phyloP scores from a whole-genome alignment of 805 yeast species.

The Diddensiella santjacobensis region DNA sequence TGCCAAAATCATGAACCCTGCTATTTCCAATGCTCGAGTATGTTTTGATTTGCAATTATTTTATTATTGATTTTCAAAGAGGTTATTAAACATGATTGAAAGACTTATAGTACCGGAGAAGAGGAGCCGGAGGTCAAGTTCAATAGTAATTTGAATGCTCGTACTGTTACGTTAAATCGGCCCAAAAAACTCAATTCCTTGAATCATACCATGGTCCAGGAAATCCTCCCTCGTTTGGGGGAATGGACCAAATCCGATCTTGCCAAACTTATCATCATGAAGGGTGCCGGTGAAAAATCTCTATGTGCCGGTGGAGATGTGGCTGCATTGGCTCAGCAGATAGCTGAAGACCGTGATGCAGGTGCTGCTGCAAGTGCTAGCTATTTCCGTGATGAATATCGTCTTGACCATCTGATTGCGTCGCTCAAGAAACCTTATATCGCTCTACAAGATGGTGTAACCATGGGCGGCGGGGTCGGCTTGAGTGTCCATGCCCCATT shows the following conservation, averaged over 20 bases:
- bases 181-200: slow-evolving; percentile 82
- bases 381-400: slow-evolving; percentile 78
- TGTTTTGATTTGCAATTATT: background rate
- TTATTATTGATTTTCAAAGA: no score
- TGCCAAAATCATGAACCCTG: slow-evolving; percentile 30
- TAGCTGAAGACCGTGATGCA: slow-evolving; percentile 36
- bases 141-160: slow-evolving; percentile 56
- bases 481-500: slow-evolving; percentile 86
- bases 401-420: slow-evolving; percentile 71
- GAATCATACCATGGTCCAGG: slow-evolving; percentile 66
- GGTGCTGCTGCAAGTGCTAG: slow-evolving; percentile 54
- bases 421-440: slow-evolving; percentile 85
- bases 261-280: slow-evolving; percentile 63
- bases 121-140: slow-evolving; percentile 56
- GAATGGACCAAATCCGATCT: slow-evolving; percentile 72
- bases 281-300: slow-evolving; percentile 58
- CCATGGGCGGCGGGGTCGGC: slow-evolving; percentile 99
- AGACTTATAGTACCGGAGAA: slow-evolving; percentile 4
- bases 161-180: slow-evolving; percentile 74
- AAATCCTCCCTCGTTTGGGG: slow-evolving; percentile 65
- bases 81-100: no score
- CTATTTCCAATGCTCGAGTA: slow-evolving; percentile 8
- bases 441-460: slow-evolving; percentile 84
- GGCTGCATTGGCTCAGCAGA: slow-evolving; percentile 57
- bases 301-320: slow-evolving; percentile 98